Conservation (phyloP, 2,329 filamentous ascomycete species). For the Podosphaera fusca region DNA sequence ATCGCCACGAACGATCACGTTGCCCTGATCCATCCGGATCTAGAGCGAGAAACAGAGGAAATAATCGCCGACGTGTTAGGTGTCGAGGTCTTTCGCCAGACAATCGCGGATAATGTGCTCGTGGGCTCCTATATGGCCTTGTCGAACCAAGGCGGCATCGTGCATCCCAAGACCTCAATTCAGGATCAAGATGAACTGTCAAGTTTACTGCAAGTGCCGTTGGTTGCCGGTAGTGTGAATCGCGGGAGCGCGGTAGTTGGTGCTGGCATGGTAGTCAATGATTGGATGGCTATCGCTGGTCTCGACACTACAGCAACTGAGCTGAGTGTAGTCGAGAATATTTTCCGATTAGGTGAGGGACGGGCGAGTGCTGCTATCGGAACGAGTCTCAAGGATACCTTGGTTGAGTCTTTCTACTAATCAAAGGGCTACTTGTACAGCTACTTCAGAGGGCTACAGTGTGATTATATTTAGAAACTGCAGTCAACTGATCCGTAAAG, state of each 20-base stretch:
- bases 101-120: constrained; percentile 88
- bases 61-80: constrained; percentile 88
- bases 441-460: no score
- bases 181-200: constrained; percentile 96
- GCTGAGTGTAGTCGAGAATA: constrained; percentile 83
- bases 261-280: constrained; percentile 88
- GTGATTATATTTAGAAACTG: no score
- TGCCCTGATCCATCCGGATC: constrained; percentile 81
- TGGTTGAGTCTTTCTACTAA: constrained; percentile 98
- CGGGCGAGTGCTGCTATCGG: constrained; percentile 57
- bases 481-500: no score
- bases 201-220: constrained; percentile 77
- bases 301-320: constrained; percentile 94
- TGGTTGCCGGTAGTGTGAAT: constrained; percentile 87
- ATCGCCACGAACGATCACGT: constrained; percentile 95
- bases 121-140: constrained; percentile 93
- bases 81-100: constrained; percentile 81
- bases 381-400: constrained; percentile 79
- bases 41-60: constrained; percentile 95
- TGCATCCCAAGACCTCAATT: constrained; percentile 90
- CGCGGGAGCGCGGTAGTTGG: constrained; percentile 86
- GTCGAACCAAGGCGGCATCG: constrained; percentile 86
- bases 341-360: constrained; percentile 84
- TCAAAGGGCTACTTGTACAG: neutral
- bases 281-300: constrained; percentile 89